phyloP scores from a whole-genome alignment of 2,329 filamentous ascomycete genomes.

The Aureobasidium sp. region DNA sequence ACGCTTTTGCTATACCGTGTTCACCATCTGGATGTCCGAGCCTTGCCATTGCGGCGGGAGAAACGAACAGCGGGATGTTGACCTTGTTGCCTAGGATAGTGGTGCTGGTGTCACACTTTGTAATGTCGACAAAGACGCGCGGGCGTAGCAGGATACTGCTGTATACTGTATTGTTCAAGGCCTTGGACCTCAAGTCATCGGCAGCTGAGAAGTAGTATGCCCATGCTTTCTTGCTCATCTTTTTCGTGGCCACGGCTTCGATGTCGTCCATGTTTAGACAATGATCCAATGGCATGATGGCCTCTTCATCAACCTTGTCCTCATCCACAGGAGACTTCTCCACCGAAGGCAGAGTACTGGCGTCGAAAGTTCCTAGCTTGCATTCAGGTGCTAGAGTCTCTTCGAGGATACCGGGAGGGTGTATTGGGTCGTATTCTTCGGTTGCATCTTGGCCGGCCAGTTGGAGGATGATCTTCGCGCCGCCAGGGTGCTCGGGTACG shows the following conservation, averaged over 20 bases:
- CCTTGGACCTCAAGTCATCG: conserved; percentile 75
- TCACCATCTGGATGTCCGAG: conserved; percentile 80
- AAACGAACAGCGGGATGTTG: conserved; percentile 69
- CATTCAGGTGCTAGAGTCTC: conserved; percentile 68
- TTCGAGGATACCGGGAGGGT: conserved; percentile 85
- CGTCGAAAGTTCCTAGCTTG: conserved; percentile 67
- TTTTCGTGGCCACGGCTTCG: conserved; percentile 69
- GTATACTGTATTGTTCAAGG: conserved; percentile 72
- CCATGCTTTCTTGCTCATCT: conserved; percentile 78
- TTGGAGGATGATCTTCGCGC: conserved; percentile 77
- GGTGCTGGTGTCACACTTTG: conserved; percentile 64
- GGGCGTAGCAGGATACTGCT: conserved; percentile 78
- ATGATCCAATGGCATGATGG: conserved; percentile 47
- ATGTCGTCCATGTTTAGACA: conserved; percentile 87
- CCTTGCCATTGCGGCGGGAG: conserved; percentile 83
- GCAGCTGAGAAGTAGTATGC: conserved; percentile 88
- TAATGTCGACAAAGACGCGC: conserved; percentile 81
- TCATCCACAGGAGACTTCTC: conserved; percentile 37
- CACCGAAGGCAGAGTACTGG: conserved; percentile 51
- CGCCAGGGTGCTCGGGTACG: conserved; percentile 78
- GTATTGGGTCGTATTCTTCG: conserved; percentile 89
- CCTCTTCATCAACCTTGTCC: conserved; percentile 24
- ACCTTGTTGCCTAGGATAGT: conserved; percentile 66
- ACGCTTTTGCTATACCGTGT: conserved; percentile 72
- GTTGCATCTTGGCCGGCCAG: conserved; percentile 87